Percentiles rank a stretch among this genome's conserved stretches.
These are phyloP conservation scores for Starmerella tilneyi DNA, from an alignment of 805 yeast genomes.

Conservation along the genomic window DNA sequence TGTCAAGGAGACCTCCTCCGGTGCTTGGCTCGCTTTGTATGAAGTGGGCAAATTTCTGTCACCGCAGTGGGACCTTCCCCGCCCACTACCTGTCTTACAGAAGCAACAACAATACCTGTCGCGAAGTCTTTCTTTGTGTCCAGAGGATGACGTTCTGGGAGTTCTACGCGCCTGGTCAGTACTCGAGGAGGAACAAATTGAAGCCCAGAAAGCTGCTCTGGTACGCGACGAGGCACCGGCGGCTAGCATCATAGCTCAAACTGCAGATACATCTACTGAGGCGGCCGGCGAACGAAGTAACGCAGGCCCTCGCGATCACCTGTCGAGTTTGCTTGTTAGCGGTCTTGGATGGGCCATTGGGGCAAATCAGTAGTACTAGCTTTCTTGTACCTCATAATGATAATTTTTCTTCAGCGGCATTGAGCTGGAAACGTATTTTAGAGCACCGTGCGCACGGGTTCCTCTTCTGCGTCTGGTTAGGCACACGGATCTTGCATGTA, in stretches of 20 bases:
- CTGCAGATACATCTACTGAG: neutral
- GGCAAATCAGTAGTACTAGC: constrained; percentile 30
- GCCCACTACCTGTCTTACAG: constrained; percentile 38
- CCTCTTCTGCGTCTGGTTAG: too few relatives aligned
- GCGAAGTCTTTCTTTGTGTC: constrained; percentile 42
- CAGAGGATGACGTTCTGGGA: constrained; percentile 44
- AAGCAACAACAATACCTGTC: constrained; percentile 49
- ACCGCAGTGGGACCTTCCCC: constrained; percentile 37
- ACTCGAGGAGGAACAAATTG: constrained; percentile 18
- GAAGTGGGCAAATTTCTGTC: constrained; percentile 57
- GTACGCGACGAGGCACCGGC: neutral
- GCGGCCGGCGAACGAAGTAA: neutral
- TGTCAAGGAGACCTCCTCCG: constrained; percentile 23
- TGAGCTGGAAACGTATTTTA: neutral
- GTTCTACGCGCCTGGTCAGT: constrained; percentile 52
- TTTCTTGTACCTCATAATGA: neutral
- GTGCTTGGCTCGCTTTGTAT: constrained; percentile 59
- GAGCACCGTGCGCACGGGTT: too few relatives aligned
- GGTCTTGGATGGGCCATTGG: constrained; percentile 60
- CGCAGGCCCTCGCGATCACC: constrained; percentile 33
- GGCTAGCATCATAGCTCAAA: neutral
- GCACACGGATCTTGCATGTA: neutral
- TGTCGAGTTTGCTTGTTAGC: constrained; percentile 42
- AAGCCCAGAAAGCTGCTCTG: neutral
- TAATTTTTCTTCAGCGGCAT: neutral